Conservation (phyloP, 768 basidiomycete species). For the Lactarius evosmus region DNA sequence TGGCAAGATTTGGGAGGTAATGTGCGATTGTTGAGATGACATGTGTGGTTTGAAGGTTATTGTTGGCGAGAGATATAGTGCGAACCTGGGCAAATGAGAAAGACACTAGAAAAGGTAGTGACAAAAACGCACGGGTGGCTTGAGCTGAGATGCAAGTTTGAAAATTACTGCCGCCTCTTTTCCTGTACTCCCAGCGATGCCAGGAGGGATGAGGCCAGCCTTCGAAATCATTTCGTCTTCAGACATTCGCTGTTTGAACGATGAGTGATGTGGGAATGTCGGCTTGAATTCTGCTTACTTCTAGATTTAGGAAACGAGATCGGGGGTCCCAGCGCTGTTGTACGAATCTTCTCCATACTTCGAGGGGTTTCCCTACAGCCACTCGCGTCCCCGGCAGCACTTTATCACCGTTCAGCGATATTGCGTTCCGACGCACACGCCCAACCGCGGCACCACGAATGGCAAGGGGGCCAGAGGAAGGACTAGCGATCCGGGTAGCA, state of each 20-base stretch:
- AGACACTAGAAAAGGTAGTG: background rate
- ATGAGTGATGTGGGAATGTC: conserved; percentile 9
- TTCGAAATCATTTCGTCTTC: conserved; percentile 75
- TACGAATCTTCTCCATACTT: conserved; percentile 76
- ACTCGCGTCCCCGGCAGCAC: conserved; percentile 27
- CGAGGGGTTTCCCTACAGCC: conserved; percentile 44
- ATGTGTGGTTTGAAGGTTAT: conserved; percentile 59
- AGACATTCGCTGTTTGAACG: conserved; percentile 57
- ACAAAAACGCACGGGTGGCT: conserved; percentile 56
- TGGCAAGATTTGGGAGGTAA: conserved; percentile 76
- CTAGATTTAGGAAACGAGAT: conserved; percentile 70
- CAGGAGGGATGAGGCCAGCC: conserved; percentile 68
- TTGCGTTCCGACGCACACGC: conserved; percentile 59
- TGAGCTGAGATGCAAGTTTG: conserved; percentile 77
- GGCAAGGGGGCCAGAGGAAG: conserved; percentile 47
- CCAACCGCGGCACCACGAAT: conserved; percentile 66
- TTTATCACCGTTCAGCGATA: conserved; percentile 33
- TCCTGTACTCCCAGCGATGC: conserved; percentile 55
- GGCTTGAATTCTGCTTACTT: conserved; percentile 49
- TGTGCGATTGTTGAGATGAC: conserved; percentile 60
- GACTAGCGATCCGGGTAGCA: conserved; percentile 39
- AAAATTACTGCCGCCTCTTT: conserved; percentile 82
- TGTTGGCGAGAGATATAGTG: conserved; percentile 83
- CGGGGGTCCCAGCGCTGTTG: conserved; percentile 69
- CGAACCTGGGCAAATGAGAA: conserved; percentile 46